Evolutionary conservation across 2,329 filamentous ascomycete genomes (phyloP).

Genomic region (Colletotrichum tanaceti): DNA sequence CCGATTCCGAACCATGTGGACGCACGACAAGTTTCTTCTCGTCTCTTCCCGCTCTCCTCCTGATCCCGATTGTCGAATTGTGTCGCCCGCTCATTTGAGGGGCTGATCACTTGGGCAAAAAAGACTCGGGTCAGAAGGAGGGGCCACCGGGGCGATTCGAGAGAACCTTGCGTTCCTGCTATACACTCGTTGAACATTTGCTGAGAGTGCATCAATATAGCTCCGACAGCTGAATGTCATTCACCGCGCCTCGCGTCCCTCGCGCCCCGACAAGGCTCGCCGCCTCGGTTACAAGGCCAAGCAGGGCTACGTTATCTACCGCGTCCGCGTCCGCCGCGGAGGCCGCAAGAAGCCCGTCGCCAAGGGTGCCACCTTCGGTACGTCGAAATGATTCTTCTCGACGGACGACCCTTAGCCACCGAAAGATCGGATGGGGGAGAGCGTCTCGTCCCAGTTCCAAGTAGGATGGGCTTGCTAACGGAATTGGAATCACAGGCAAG

Average conservation of each 20-base stretch:
- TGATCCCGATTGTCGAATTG: constrained; percentile 16
- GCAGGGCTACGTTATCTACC: constrained; percentile 99
- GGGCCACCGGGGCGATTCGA: background rate
- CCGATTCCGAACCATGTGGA: constrained; percentile 49
- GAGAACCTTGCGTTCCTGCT: constrained; percentile 70
- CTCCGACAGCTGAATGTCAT: constrained; percentile 99
- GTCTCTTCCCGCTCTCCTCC: constrained; percentile 39
- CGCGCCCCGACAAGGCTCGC: constrained; percentile 99
- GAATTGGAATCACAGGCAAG: constrained; percentile 76
- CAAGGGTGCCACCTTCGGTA: constrained; percentile 99
- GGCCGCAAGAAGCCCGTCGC: constrained; percentile 96
- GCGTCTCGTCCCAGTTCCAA: background rate
- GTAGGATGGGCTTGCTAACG: constrained; percentile 41
- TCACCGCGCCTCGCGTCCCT: constrained; percentile 98
- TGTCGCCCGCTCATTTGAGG: constrained; percentile 3
- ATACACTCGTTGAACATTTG: constrained; percentile 99
- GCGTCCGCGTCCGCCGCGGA: constrained; percentile 96
- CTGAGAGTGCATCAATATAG: constrained; percentile 99
- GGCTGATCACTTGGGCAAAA: constrained; percentile 5
- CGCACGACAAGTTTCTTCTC: constrained; percentile 46
- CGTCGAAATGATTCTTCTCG: constrained; percentile 49
- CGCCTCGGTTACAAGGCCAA: constrained; percentile 99
- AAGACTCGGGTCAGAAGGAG: constrained; percentile 9
- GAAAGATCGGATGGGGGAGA: background rate
- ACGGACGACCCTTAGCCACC: background rate